These are phyloP conservation scores for Porcisia deanei DNA, from an alignment of 208 protist genomes.

Conservation along the genomic window DNA sequence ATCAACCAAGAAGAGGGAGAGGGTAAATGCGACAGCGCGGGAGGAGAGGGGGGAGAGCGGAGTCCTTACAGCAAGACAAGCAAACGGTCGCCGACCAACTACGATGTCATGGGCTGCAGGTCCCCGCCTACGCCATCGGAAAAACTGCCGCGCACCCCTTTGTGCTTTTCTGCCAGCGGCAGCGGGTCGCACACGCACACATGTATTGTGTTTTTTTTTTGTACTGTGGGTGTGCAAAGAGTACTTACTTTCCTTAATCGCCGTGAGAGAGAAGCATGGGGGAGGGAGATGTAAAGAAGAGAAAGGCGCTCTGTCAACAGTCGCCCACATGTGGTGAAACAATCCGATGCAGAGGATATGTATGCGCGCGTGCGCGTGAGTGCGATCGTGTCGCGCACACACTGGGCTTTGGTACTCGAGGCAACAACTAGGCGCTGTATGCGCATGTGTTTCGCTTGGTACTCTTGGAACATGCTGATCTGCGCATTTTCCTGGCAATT, in stretches of 20 bases:
- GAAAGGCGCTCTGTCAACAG: not conserved
- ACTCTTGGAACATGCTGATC: no score
- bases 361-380: not conserved
- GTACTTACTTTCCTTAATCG: not conserved
- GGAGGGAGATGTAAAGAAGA: slow-evolving; percentile 5
- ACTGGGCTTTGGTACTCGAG: not conserved
- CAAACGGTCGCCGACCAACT: not conserved
- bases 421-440: not conserved
- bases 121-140: not conserved
- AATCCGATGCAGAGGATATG: not conserved
- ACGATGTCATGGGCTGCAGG: not conserved
- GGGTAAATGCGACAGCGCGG: not conserved
- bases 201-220: not conserved
- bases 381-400: not conserved
- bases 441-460: no score
- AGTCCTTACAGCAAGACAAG: no score
- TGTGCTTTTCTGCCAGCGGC: not conserved
- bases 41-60: not conserved
- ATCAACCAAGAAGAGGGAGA: not conserved
- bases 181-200: no score
- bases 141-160: not conserved
- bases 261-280: not conserved
- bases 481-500: no score
- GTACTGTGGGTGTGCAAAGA: not conserved
- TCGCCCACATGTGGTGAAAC: not conserved